Conservation (phyloP, 192 early-diverging fungal species). For the Spizellomyces sp. region DNA sequence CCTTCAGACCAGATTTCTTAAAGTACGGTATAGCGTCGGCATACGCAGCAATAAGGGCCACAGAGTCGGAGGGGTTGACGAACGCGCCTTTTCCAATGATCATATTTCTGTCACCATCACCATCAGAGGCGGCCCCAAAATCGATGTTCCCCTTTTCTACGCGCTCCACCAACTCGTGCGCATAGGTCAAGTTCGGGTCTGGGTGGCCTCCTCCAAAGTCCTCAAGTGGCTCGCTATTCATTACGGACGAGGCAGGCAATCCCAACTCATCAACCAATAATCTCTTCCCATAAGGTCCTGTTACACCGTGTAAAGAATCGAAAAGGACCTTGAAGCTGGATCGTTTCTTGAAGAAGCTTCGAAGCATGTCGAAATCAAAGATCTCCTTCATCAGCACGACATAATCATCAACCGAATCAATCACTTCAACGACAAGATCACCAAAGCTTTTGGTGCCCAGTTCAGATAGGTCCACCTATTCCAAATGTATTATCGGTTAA, state of each 20-base stretch:
- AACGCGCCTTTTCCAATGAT: slow-evolving; percentile 93
- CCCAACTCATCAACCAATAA: slow-evolving; percentile 92
- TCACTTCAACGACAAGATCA: slow-evolving; percentile 76
- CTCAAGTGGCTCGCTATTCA: slow-evolving; percentile 76
- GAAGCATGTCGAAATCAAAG: slow-evolving; percentile 91
- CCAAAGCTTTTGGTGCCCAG: slow-evolving; percentile 65
- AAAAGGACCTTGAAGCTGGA: slow-evolving; percentile 85
- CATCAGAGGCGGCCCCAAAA: slow-evolving; percentile 96
- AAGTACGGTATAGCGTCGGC: slow-evolving; percentile 93
- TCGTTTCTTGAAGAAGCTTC: slow-evolving; percentile 69
- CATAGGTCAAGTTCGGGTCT: slow-evolving; percentile 98
- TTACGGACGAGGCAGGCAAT: slow-evolving; percentile 73
- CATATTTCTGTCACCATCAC: slow-evolving; percentile 97
- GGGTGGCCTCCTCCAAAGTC: slow-evolving; percentile 98
- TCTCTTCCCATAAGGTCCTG: slow-evolving; percentile 87
- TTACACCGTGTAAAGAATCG: slow-evolving; percentile 96
- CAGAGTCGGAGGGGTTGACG: slow-evolving; percentile 96
- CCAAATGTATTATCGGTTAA: slow-evolving; percentile 6
- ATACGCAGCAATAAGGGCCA: slow-evolving; percentile 93
- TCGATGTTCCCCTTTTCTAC: slow-evolving; percentile 77
- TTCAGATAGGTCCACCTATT: slow-evolving; percentile 71
- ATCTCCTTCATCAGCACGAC: slow-evolving; percentile 81
- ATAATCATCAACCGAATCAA: slow-evolving; percentile 90
- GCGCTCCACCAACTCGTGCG: slow-evolving; percentile 87
- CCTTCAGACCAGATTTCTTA: slow-evolving; percentile 76